These are phyloP conservation scores for Penstemon newberryi DNA, from an alignment of 257 asterid species.

Conservation along the genomic window DNA sequence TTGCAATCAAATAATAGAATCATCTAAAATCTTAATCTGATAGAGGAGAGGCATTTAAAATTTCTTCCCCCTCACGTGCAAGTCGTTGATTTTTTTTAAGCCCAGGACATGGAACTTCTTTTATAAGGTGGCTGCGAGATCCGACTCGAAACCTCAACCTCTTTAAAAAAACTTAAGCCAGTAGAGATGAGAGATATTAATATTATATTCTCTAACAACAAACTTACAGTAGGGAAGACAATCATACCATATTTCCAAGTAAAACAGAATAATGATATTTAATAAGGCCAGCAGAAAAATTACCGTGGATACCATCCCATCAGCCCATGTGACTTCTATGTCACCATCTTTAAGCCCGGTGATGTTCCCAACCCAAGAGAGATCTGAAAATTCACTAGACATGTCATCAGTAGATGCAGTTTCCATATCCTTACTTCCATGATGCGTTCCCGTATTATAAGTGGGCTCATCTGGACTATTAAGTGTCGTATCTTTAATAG, in stretches of 20 bases:
- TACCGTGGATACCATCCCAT: slow-evolving; percentile 96
- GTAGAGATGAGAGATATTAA: too few species aligned
- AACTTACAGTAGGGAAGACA: not conserved
- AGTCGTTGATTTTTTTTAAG: too few species aligned
- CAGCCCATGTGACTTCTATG: slow-evolving; percentile 98
- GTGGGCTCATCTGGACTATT: slow-evolving; percentile 39
- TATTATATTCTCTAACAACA: too few species aligned
- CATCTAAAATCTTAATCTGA: too few species aligned
- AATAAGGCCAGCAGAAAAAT: slow-evolving; percentile 16
- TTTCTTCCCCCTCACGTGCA: too few species aligned
- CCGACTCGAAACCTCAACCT: too few species aligned
- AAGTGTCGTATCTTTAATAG: slow-evolving; percentile 36
- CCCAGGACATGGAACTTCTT: too few species aligned
- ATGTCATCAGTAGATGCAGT: slow-evolving; percentile 38
- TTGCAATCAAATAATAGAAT: not conserved
- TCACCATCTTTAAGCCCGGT: slow-evolving; percentile 87
- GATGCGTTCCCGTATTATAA: slow-evolving; percentile 34
- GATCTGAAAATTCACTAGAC: slow-evolving; percentile 62
- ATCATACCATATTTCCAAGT: not conserved
- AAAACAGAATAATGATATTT: slow-evolving; percentile 13
- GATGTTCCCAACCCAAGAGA: slow-evolving; percentile 98
- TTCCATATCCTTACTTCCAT: slow-evolving; percentile 36
- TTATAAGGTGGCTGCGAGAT: too few species aligned
- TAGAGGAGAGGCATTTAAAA: too few species aligned
- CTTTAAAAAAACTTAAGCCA: too few species aligned